These are phyloP conservation scores for Aurifilum marmelostoma DNA, from an alignment of 2,329 filamentous ascomycete genomes.

Conservation along the genomic window DNA sequence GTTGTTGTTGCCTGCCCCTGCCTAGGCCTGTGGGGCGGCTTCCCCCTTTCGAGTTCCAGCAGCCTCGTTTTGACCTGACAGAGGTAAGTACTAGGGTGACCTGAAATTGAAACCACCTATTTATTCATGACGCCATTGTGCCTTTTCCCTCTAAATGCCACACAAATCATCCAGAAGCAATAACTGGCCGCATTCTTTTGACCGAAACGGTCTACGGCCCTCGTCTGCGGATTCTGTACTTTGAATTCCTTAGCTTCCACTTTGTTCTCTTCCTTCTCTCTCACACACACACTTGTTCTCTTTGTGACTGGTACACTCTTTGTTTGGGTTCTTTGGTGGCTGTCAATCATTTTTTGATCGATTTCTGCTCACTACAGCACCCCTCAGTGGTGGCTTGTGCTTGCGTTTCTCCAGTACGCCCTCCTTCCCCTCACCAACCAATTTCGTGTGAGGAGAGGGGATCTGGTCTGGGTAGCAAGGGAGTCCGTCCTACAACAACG, in stretches of 20 bases:
- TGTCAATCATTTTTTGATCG: background rate
- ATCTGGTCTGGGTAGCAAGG: background rate
- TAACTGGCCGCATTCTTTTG: background rate
- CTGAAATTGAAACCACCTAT: background rate
- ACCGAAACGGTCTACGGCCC: background rate
- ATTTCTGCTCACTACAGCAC: no score
- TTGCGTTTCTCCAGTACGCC: background rate
- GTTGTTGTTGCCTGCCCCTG: background rate
- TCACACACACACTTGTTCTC: background rate
- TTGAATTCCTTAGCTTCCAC: background rate
- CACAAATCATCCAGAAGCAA: background rate
- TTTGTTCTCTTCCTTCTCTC: background rate
- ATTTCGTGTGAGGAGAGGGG: background rate
- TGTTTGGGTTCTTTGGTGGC: background rate
- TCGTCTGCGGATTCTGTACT: background rate
- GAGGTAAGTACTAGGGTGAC: background rate
- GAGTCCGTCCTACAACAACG: background rate
- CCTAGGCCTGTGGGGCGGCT: background rate
- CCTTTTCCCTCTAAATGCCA: background rate
- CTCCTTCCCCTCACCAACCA: background rate
- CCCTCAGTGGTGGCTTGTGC: background rate
- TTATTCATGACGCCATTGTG: slow-evolving; percentile 23
- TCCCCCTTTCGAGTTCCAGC: slow-evolving; percentile 7
- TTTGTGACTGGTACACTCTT: background rate
- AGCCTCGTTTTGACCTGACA: slow-evolving; percentile 17